A percentile compares a stretch with the other conserved stretches of the same genome.
These are phyloP conservation scores for Camptophora hylomeconis DNA, from an alignment of 2,329 filamentous ascomycete genomes.

Conservation along the genomic window DNA sequence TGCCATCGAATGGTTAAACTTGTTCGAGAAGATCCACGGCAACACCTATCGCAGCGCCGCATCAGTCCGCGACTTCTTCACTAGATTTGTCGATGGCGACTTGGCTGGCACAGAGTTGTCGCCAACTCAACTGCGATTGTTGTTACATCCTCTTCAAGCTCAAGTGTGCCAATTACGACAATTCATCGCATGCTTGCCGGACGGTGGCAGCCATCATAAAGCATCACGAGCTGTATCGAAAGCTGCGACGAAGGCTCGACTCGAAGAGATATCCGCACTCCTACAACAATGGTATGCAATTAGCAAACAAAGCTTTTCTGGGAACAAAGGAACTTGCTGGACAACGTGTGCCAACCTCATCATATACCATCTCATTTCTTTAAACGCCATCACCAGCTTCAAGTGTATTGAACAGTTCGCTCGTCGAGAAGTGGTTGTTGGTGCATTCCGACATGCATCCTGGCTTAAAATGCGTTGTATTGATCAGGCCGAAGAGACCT, in stretches of 20 bases:
- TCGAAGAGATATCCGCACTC: constrained; percentile 52
- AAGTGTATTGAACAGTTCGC: constrained; percentile 54
- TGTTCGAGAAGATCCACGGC: constrained; percentile 47
- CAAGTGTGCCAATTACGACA: constrained; percentile 53
- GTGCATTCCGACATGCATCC: constrained; percentile 40
- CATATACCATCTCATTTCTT: constrained; percentile 56
- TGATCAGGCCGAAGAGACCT: constrained; percentile 47
- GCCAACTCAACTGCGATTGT: constrained; percentile 48
- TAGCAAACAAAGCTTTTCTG: constrained; percentile 42
- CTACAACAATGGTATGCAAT: constrained; percentile 56
- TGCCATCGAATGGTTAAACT: constrained; percentile 45
- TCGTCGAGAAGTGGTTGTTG: constrained; percentile 45
- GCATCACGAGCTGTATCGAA: constrained; percentile 41
- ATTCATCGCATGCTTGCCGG: constrained; percentile 52
- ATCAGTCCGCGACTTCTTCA: constrained; percentile 53
- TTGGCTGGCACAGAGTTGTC: constrained; percentile 35
- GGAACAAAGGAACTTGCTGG: constrained; percentile 40
- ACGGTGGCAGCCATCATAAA: constrained; percentile 24
- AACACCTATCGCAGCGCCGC: constrained; percentile 24
- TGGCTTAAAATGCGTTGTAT: constrained; percentile 51
- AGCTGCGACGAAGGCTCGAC: constrained; percentile 44
- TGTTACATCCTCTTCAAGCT: constrained; percentile 55
- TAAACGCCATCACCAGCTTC: constrained; percentile 57
- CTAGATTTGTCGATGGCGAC: constrained; percentile 54
- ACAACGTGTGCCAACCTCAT: constrained; percentile 53